Conservation (phyloP, 2,329 filamentous ascomycete genomes). For the Lasiodiplodia sp. region DNA sequence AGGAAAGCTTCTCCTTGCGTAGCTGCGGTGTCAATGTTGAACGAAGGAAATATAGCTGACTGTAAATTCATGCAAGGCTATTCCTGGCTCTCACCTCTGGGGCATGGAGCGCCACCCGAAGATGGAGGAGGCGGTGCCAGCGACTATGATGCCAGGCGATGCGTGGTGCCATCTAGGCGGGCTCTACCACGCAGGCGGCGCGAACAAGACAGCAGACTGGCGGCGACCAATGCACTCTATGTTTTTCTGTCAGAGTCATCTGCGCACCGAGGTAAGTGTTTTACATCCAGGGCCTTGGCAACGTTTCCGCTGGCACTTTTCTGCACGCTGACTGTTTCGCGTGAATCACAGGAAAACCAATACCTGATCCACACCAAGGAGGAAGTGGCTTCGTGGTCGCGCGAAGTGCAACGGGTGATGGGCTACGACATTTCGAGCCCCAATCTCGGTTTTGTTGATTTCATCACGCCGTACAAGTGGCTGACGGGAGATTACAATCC, state of each 20-base stretch:
- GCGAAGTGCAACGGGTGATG: slow-evolving; percentile 14
- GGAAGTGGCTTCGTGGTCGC: slow-evolving; percentile 19
- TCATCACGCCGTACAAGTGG: slow-evolving; percentile 25
- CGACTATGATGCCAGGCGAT: slow-evolving; percentile 51
- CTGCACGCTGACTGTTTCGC: neutral
- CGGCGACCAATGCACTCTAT: slow-evolving; percentile 28
- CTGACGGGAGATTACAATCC: slow-evolving; percentile 19
- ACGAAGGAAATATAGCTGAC: neutral
- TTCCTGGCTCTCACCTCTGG: slow-evolving; percentile 53
- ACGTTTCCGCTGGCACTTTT: neutral
- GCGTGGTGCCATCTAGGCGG: slow-evolving; percentile 51
- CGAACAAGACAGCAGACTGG: slow-evolving; percentile 40
- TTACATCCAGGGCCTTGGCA: neutral
- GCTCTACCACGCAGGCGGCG: slow-evolving; percentile 52
- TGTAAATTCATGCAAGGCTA: slow-evolving; percentile 34
- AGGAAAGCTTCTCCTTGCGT: neutral
- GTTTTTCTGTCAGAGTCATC: slow-evolving; percentile 26
- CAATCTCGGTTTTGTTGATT: slow-evolving; percentile 30
- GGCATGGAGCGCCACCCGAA: slow-evolving; percentile 46
- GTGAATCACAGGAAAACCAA: slow-evolving; percentile 16
- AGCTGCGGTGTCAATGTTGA: neutral
- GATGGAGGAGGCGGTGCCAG: slow-evolving; percentile 49
- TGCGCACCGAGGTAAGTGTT: slow-evolving; percentile 19
- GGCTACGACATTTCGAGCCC: slow-evolving; percentile 29
- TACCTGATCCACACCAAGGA: slow-evolving; percentile 28